Base-by-base conservation (phyloP, 768 basidiomycete species). In the Amanita rubescens region DNA sequence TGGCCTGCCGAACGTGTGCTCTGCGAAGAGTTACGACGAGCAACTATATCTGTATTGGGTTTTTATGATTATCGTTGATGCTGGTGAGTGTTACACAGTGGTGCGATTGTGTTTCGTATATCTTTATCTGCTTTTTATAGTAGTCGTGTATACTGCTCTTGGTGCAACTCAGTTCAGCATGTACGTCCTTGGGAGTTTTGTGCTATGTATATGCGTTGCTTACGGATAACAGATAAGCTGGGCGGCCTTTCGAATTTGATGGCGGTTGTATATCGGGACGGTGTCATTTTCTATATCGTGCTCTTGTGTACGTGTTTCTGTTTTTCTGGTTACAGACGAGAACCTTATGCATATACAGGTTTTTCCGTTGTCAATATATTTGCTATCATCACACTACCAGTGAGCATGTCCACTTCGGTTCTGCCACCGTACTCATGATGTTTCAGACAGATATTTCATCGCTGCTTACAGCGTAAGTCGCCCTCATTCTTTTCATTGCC, bases 281-380 rank as follows among this genome's bases (percentile, higher is more conserved):
- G 51, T 1, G 33, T 53, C 5, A 53, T 53, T 11, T 53, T 53
- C 14, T 53, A 53, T 22, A 9, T 53, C 14, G 43, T 53, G n/a
- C 51, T 53, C 17, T 42, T 53, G 5, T 53, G 51, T 53, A n/a
- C 51, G 51, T 42, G 4, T 3, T 39, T 14, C 19, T 37, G 4
- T 10, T 30, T 17, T 4, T 42, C 14, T 9, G 25, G 3, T 7
- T 8, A 3, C 24, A 11, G 11, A 49, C 2, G 9, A 15, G n/a
- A 24, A 50, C 24, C 11, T 48, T 9, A 30, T 27, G 30, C 8
- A 27, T 19, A 12, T 39, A 27, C 22, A 53, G 51, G 51, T 15
- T 53, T 53, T 32, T 53, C 51, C 1, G 51, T 53, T 32, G 51
- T 53, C 33, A 53, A 53, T 12, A 53, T 53, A 20, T 41, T 53